Conservation (phyloP, 805 yeast genomes). For the Metschnikowia hibisci region DNA sequence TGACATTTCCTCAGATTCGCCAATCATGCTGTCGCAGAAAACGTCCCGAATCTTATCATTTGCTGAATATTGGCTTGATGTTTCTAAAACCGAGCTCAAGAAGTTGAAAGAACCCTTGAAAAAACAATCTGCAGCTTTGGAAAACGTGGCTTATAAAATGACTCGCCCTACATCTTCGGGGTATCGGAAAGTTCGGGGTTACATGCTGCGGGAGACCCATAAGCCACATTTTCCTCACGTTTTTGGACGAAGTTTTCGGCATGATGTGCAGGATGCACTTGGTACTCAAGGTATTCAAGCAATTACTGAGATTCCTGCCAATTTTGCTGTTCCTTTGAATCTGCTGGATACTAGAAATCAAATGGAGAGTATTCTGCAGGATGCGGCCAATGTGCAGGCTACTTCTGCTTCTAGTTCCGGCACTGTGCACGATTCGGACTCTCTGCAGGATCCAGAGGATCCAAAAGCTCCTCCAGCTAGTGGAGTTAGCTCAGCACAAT, state of each 20-base stretch:
- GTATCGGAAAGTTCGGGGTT: neutral
- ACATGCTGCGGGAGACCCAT: constrained; percentile 1
- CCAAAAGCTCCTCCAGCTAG: constrained; percentile 4
- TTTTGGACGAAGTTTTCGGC: neutral
- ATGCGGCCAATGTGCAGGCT: too few relatives aligned
- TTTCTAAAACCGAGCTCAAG: constrained; percentile 1
- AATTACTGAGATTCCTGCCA: too few relatives aligned
- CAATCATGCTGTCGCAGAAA: neutral
- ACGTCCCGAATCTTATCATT: neutral
- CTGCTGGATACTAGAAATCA: too few relatives aligned
- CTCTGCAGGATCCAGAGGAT: neutral
- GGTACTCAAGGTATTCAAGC: too few relatives aligned
- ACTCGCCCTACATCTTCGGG: constrained; percentile 1
- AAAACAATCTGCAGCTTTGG: neutral
- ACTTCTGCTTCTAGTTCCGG: too few relatives aligned
- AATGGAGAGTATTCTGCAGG: too few relatives aligned
- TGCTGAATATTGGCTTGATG: constrained; percentile 3
- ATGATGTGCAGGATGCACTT: neutral
- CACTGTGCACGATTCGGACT: too few relatives aligned
- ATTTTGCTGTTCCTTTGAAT: too few relatives aligned
- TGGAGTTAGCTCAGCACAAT: neutral
- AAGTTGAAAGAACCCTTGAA: constrained; percentile 6
- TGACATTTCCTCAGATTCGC: neutral
- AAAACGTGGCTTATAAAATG: constrained; percentile 1
- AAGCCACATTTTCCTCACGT: neutral